Evolutionary conservation across 1,284 basidiomycete species (phyloP).

Genomic region (Ustilago bromivora): DNA sequence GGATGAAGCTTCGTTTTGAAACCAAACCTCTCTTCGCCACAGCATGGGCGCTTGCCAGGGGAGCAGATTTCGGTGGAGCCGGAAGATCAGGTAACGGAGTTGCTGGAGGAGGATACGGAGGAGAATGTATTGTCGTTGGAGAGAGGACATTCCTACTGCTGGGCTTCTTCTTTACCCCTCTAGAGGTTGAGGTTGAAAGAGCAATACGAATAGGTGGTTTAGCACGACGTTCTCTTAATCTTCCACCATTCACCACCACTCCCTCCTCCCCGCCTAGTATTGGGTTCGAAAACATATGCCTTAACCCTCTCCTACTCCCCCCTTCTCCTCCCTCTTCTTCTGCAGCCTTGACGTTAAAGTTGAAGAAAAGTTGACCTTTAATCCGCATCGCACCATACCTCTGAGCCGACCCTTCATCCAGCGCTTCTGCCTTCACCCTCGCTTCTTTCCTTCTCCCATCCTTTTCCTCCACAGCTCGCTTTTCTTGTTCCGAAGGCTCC

Average conservation of each 20-base stretch:
- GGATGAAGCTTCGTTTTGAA: conserved; percentile 13
- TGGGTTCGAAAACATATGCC: conserved; percentile 27
- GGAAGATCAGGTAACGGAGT: conserved; percentile 31
- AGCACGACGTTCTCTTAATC: conserved; percentile 30
- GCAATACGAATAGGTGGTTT: conserved; percentile 36
- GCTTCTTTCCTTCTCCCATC: not conserved
- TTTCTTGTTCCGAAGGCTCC: not conserved
- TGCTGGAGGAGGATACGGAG: conserved; percentile 29
- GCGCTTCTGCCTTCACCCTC: not conserved
- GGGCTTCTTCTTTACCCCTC: not conserved
- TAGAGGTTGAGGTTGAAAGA: not conserved
- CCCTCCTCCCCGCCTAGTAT: not conserved
- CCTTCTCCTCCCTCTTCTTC: not conserved
- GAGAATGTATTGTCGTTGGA: conserved; percentile 16
- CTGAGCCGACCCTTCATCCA: not conserved
- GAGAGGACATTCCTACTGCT: conserved; percentile 11
- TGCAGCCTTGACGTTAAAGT: not conserved
- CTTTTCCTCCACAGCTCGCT: not conserved
- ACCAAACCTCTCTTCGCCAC: not conserved
- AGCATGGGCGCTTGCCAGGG: not conserved
- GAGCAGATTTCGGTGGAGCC: conserved; percentile 9
- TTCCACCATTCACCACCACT: not conserved
- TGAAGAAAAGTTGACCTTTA: not conserved
- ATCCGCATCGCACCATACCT: conserved; percentile 31
- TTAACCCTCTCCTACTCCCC: not conserved